Conservation (phyloP, 1,139 yeast species). For the Sugiyamaella castrensis region DNA sequence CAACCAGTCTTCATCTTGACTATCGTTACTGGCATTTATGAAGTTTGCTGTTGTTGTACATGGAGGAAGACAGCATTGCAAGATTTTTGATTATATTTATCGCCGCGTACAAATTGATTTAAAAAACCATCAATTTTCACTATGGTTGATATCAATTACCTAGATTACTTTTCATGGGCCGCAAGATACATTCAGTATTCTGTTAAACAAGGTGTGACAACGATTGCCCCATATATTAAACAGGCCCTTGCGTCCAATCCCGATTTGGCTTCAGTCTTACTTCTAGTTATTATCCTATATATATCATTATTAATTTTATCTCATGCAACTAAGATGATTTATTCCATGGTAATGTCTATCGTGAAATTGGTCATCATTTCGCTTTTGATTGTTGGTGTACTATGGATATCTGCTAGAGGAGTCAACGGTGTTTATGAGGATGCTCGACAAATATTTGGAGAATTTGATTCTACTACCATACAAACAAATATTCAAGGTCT, state of each 20-base stretch:
- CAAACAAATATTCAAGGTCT: conserved; percentile 5
- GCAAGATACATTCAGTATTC: conserved; percentile 5
- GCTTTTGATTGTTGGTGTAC: conserved; percentile 21
- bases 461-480: conserved; percentile 9
- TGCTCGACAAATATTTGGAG: conserved; percentile 13
- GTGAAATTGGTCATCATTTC: conserved; percentile 22
- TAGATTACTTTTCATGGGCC: neutral
- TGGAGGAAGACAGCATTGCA: no score
- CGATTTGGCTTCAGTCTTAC: conserved; percentile 28
- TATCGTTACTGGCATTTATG: no score
- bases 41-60: no score
- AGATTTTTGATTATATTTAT: neutral
- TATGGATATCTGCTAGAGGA: conserved; percentile 31
- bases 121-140: neutral
- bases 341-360: conserved; percentile 26
- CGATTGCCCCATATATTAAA: conserved; percentile 19
- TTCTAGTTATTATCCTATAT: conserved; percentile 30
- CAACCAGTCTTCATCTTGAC: no score
- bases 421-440: conserved; percentile 24
- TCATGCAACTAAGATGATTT: conserved; percentile 33
- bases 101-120: neutral
- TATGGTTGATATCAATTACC: conserved; percentile 8
- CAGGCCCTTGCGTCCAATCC: conserved; percentile 25
- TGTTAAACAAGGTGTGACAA: conserved; percentile 10
- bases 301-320: conserved; percentile 31